A percentile compares a stretch with the other conserved stretches of the same genome.
Evolutionary conservation across 768 basidiomycete genomes (phyloP).

Genomic region (Hericium coralloides): DNA sequence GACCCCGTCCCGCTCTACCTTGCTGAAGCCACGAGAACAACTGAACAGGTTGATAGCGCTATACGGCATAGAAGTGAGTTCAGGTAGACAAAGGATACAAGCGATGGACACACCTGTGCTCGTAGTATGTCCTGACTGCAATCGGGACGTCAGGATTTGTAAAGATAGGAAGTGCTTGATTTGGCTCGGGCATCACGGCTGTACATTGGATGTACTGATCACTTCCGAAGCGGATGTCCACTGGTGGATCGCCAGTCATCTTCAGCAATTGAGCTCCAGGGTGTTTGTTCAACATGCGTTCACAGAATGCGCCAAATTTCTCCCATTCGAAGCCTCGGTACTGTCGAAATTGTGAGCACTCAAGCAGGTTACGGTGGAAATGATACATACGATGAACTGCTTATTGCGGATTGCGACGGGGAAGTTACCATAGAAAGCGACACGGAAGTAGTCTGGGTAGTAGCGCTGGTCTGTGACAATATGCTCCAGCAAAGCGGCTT

Average conservation of each 20-base stretch:
- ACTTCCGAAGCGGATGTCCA: slow-evolving; percentile 69
- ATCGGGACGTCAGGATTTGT: slow-evolving; percentile 76
- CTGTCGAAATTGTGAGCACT: slow-evolving; percentile 27
- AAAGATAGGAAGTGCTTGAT: slow-evolving; percentile 70
- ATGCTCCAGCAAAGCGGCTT: slow-evolving; percentile 81
- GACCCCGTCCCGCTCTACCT: slow-evolving; percentile 49
- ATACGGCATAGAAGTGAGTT: not conserved
- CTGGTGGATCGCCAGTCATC: slow-evolving; percentile 63
- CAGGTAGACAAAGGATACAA: not conserved
- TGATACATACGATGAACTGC: slow-evolving; percentile 69
- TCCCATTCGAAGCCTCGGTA: slow-evolving; percentile 96
- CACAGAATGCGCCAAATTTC: slow-evolving; percentile 82
- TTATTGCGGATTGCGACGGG: slow-evolving; percentile 79
- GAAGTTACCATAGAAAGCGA: slow-evolving; percentile 90
- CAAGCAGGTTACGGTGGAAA: not conserved
- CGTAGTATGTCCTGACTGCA: slow-evolving; percentile 77
- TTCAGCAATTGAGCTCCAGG: slow-evolving; percentile 77
- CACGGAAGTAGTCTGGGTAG: slow-evolving; percentile 89
- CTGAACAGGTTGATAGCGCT: slow-evolving; percentile 84
- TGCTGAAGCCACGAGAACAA: slow-evolving; percentile 59
- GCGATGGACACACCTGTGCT: slow-evolving; percentile 51
- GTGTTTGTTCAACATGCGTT: slow-evolving; percentile 87
- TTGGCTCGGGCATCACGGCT: slow-evolving; percentile 77
- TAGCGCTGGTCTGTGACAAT: slow-evolving; percentile 78
- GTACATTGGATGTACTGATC: slow-evolving; percentile 88